Evolutionary conservation across 2,329 filamentous ascomycete genomes (phyloP).

Genomic region (Falciphora oryzae): DNA sequence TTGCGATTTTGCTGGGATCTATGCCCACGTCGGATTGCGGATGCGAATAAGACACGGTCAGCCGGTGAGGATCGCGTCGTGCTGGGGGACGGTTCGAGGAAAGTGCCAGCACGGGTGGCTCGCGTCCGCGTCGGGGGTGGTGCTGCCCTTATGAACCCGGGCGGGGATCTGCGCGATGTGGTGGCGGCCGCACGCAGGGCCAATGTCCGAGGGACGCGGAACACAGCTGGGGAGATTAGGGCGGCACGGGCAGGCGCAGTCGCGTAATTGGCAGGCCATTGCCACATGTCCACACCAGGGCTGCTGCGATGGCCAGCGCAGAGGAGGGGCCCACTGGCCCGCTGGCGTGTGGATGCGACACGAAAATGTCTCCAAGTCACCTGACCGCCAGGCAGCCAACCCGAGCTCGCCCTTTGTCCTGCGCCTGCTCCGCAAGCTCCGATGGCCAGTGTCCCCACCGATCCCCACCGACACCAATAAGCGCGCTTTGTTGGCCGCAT

Average conservation of each 20-base stretch:
- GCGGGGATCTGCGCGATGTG: not conserved
- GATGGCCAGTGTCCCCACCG: not conserved
- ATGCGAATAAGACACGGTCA: not conserved
- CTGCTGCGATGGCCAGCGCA: not conserved
- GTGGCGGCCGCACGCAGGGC: not conserved
- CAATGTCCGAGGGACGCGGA: not conserved
- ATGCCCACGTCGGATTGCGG: not conserved
- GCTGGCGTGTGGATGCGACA: not conserved
- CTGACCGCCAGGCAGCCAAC: slow-evolving; percentile 3
- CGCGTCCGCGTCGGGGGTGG: not conserved
- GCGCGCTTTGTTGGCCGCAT: not conserved
- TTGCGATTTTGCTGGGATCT: not conserved
- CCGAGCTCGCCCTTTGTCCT: no score
- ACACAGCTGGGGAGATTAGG: not conserved
- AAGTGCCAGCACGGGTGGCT: not conserved
- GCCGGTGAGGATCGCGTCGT: not conserved
- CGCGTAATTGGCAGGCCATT: not conserved
- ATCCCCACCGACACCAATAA: not conserved
- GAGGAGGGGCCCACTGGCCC: not conserved
- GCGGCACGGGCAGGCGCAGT: not conserved
- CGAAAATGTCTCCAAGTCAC: slow-evolving; percentile 12
- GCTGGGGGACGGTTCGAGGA: not conserved
- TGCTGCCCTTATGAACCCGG: not conserved
- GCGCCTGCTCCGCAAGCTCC: not conserved
- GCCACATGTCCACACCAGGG: slow-evolving; percentile 2